These are phyloP conservation scores for Cyclotella sp. DNA, from an alignment of 108 stramenopile genomes.

Conservation along the genomic window DNA sequence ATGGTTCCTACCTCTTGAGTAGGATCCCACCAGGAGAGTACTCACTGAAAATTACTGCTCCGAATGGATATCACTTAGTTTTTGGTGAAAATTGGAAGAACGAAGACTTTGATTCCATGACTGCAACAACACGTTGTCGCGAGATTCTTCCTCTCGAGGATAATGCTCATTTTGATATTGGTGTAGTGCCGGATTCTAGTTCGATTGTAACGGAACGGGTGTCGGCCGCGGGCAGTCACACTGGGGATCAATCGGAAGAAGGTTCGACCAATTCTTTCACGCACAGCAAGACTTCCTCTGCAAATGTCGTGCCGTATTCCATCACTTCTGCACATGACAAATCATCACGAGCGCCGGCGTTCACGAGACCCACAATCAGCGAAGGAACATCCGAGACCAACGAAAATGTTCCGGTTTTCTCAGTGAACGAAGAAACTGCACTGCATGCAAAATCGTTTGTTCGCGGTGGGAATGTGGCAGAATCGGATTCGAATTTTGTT, in stretches of 20 bases:
- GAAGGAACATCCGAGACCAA: background rate
- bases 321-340: background rate
- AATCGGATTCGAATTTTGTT: slow-evolving; percentile 18
- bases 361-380: background rate
- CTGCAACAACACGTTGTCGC: slow-evolving; percentile 13
- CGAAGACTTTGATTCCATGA: slow-evolving; percentile 6
- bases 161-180: slow-evolving; percentile 7
- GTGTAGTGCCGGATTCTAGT: slow-evolving; percentile 1
- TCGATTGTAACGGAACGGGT: background rate
- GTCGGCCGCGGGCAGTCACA: background rate
- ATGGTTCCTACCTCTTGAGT: slow-evolving; percentile 26
- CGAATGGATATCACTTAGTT: slow-evolving; percentile 18
- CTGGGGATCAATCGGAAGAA: background rate
- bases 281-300: background rate
- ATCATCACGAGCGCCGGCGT: background rate
- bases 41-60: slow-evolving; percentile 14
- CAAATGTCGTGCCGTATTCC: background rate
- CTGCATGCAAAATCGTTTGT: slow-evolving; percentile 28
- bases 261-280: background rate
- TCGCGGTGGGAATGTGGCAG: slow-evolving; percentile 9
- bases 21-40: slow-evolving; percentile 14
- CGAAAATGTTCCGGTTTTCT: background rate
- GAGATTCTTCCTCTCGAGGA: background rate
- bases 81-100: background rate
- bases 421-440: background rate